Conservation (phyloP, 1,139 yeast genomes). For the Lodderomyces beijingensis region DNA sequence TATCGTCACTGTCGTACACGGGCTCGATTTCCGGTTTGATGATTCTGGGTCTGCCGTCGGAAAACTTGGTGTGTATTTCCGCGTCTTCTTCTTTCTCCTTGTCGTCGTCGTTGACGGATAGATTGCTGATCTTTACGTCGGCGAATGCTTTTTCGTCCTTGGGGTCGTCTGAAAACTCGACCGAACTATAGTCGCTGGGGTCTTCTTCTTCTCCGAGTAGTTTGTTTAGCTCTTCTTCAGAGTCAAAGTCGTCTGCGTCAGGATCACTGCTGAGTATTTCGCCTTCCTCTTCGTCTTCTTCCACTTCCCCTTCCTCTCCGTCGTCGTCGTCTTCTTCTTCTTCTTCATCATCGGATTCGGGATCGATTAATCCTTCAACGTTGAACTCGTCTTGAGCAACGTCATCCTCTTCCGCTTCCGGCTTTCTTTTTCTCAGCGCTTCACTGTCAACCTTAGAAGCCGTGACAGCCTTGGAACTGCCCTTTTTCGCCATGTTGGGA, state of each 20-base stretch:
- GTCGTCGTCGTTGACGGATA: slow-evolving; percentile 31
- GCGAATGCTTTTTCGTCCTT: slow-evolving; percentile 41
- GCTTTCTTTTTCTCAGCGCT: slow-evolving; percentile 16
- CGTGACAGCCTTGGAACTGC: slow-evolving; percentile 1
- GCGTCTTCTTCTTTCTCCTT: slow-evolving; percentile 20
- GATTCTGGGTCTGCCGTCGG: slow-evolving; percentile 77
- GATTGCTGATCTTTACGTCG: slow-evolving; percentile 47
- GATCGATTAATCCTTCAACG: slow-evolving; percentile 24
- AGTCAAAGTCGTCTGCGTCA: slow-evolving; percentile 28
- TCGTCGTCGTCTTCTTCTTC: slow-evolving; percentile 31
- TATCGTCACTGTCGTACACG: slow-evolving; percentile 87
- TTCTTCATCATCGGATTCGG: slow-evolving; percentile 20
- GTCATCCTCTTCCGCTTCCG: slow-evolving; percentile 15
- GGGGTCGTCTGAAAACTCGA: slow-evolving; percentile 4
- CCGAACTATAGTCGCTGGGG: slow-evolving; percentile 4
- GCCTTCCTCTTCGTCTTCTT: slow-evolving; percentile 21
- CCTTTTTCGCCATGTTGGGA: slow-evolving; percentile 14
- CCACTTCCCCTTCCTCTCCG: slow-evolving; percentile 24
- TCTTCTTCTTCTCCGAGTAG: slow-evolving; percentile 52
- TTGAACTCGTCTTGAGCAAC: slow-evolving; percentile 25
- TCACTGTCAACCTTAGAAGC: slow-evolving; percentile 9
- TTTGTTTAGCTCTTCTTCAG: slow-evolving; percentile 59
- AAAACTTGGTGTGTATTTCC: slow-evolving; percentile 47
- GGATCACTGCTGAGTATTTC: neutral
- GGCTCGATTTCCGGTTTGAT: slow-evolving; percentile 90